These are phyloP conservation scores for Leucocoprinus leucothites DNA, from an alignment of 768 basidiomycete genomes.

Conservation along the genomic window DNA sequence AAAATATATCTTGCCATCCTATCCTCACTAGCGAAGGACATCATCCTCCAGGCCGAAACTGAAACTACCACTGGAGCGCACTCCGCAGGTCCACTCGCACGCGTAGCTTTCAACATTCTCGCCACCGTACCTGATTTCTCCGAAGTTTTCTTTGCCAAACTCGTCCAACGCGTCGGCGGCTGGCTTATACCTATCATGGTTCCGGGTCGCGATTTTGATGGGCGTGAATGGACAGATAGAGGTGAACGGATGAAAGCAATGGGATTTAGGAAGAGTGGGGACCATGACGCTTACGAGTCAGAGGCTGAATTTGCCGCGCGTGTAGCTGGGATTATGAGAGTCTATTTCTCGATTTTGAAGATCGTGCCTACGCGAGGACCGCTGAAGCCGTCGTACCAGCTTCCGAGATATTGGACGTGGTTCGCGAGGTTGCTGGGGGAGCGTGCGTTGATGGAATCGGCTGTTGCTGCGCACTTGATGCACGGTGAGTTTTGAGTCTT, in stretches of 20 bases:
- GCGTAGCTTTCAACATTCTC: slow-evolving; percentile 70
- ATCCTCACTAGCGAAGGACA: slow-evolving; percentile 84
- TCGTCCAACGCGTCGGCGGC: slow-evolving; percentile 84
- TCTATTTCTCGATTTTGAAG: slow-evolving; percentile 77
- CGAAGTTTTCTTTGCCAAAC: slow-evolving; percentile 77
- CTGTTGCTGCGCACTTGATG: slow-evolving; percentile 65
- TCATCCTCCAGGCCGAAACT: slow-evolving; percentile 89
- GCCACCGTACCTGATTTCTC: slow-evolving; percentile 55
- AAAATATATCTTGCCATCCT: slow-evolving; percentile 72
- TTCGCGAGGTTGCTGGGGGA: slow-evolving; percentile 60
- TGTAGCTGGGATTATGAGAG: slow-evolving; percentile 75
- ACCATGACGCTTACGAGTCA: slow-evolving; percentile 46
- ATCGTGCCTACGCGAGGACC: slow-evolving; percentile 36
- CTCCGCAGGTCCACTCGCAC: slow-evolving; percentile 80
- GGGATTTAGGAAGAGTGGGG: slow-evolving; percentile 48
- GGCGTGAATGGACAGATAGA: slow-evolving; percentile 39
- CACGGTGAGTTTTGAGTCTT: slow-evolving; percentile 36
- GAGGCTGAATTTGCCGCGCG: slow-evolving; percentile 61
- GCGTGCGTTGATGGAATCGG: slow-evolving; percentile 46
- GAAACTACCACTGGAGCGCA: slow-evolving; percentile 89
- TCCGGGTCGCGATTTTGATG: slow-evolving; percentile 49
- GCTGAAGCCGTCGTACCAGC: slow-evolving; percentile 52
- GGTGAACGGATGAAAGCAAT: slow-evolving; percentile 44
- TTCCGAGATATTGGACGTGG: slow-evolving; percentile 70
- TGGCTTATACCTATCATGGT: slow-evolving; percentile 84